A percentile compares a stretch with the other conserved stretches of the same genome.
phyloP scores from a whole-genome alignment of 768 basidiomycete genomes.

The Kockovaella imperatae region DNA sequence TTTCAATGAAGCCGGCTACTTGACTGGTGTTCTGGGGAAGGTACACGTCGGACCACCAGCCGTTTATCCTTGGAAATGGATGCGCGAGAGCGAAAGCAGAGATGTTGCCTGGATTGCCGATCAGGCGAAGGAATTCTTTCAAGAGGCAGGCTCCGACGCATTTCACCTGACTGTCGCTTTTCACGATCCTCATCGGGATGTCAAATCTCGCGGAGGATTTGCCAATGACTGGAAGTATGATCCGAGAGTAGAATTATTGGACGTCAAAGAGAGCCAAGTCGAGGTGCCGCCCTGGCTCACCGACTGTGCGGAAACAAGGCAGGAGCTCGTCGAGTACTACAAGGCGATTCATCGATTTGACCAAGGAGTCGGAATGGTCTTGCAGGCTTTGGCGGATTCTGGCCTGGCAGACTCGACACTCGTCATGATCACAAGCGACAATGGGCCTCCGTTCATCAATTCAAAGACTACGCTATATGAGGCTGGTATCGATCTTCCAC shows the following conservation, averaged over 20 bases:
- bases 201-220: conserved; percentile 12
- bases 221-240: conserved; percentile 11
- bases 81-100: conserved; percentile 8
- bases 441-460: conserved; percentile 23
- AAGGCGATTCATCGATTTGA: conserved; percentile 15
- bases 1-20: conserved; percentile 13
- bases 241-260: neutral
- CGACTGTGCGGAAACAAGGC: conserved; percentile 10
- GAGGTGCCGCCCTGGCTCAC: conserved; percentile 11
- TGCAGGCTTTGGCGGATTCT: conserved; percentile 3
- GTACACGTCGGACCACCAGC: conserved; percentile 13
- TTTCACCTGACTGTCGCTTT: conserved; percentile 17
- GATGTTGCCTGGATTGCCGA: conserved; percentile 17
- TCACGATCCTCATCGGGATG: conserved; percentile 18
- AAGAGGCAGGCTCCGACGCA: conserved; percentile 6
- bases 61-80: conserved; percentile 17
- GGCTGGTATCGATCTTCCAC: conserved; percentile 15
- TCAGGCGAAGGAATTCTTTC: conserved; percentile 11
- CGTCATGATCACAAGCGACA: conserved; percentile 16
- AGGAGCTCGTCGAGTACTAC: conserved; percentile 16
- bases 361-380: conserved; percentile 17
- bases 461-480: conserved; percentile 21
- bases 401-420: conserved; percentile 9
- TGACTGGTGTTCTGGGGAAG: conserved; percentile 17
- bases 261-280: neutral